phyloP scores from a whole-genome alignment of 148 eudicot species.

The Vaccinium darrowii region DNA sequence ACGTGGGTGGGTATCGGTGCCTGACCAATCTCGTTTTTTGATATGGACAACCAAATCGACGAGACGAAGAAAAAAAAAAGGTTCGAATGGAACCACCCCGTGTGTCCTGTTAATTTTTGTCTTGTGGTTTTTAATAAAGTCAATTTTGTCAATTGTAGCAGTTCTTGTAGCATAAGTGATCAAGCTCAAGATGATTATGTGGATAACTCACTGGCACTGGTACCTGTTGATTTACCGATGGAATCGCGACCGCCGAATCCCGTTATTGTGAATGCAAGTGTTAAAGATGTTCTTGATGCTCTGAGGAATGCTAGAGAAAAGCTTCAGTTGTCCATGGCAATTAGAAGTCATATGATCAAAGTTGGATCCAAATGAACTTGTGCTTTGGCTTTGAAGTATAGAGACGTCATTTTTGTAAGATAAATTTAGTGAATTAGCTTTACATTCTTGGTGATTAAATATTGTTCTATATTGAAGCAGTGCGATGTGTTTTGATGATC shows the following conservation, averaged over 20 bases:
- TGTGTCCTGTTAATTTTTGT: no score
- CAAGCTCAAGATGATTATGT: constrained; percentile 22
- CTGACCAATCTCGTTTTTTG: no score
- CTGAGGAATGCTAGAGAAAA: constrained; percentile 46
- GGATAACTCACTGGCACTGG: constrained; percentile 59
- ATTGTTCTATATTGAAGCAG: neutral
- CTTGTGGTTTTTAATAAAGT: no score
- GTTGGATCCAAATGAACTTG: constrained; percentile 30
- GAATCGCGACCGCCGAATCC: constrained; percentile 24
- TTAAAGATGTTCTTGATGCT: constrained; percentile 50
- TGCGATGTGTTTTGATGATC: neutral
- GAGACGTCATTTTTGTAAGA: neutral
- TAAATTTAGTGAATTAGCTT: neutral
- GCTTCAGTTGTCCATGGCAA: constrained; percentile 40
- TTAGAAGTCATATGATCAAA: constrained; percentile 33
- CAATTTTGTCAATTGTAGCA: neutral
- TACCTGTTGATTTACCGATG: constrained; percentile 29
- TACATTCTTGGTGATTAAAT: neutral
- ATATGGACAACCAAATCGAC: no score
- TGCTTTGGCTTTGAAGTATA: neutral
- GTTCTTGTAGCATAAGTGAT: constrained; percentile 18
- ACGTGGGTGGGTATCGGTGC: no score
- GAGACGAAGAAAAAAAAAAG: no score
- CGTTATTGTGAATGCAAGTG: constrained; percentile 31
- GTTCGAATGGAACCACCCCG: no score